phyloP scores from a whole-genome alignment of 2,329 filamentous ascomycete species.

The Scedosporium aurantiacum region DNA sequence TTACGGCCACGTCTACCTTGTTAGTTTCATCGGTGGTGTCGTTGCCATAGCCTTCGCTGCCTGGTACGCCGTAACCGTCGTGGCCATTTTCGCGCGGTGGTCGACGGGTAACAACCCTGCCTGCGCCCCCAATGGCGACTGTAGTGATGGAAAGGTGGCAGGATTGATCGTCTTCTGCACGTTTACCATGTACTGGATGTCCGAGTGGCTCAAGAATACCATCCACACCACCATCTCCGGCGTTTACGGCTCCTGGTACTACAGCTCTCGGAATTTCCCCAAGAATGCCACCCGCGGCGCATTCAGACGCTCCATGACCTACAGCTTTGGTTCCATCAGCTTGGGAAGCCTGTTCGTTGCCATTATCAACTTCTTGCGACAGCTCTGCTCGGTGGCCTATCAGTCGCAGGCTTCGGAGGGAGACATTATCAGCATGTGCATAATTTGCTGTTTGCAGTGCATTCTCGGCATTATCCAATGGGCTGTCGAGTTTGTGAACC shows the following conservation, averaged over 20 bases:
- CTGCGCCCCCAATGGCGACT: slow-evolving; percentile 47
- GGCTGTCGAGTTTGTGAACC: slow-evolving; percentile 80
- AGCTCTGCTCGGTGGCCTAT: slow-evolving; percentile 69
- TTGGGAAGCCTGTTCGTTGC: slow-evolving; percentile 79
- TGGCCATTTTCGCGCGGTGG: slow-evolving; percentile 77
- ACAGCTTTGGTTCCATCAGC: slow-evolving; percentile 85
- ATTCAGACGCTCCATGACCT: slow-evolving; percentile 69
- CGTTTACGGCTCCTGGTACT: slow-evolving; percentile 91
- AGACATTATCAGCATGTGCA: slow-evolving; percentile 52
- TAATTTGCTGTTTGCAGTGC: slow-evolving; percentile 69
- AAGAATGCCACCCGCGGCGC: slow-evolving; percentile 74
- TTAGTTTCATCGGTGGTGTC: slow-evolving; percentile 74
- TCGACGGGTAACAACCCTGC: slow-evolving; percentile 44
- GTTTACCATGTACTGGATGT: slow-evolving; percentile 89
- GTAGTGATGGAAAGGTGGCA: slow-evolving; percentile 66
- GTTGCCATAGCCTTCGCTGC: slow-evolving; percentile 65
- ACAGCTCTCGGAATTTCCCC: slow-evolving; percentile 59
- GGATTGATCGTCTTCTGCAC: slow-evolving; percentile 78
- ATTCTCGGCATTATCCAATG: slow-evolving; percentile 70
- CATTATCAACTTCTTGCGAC: slow-evolving; percentile 74
- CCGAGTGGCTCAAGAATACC: slow-evolving; percentile 87
- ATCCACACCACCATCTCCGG: slow-evolving; percentile 82
- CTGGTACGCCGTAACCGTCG: slow-evolving; percentile 79
- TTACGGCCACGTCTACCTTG: slow-evolving; percentile 76
- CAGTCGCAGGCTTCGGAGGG: slow-evolving; percentile 53